phyloP scores from a whole-genome alignment of 2,329 filamentous ascomycete species.

The Byssoonygena ceratinophila region DNA sequence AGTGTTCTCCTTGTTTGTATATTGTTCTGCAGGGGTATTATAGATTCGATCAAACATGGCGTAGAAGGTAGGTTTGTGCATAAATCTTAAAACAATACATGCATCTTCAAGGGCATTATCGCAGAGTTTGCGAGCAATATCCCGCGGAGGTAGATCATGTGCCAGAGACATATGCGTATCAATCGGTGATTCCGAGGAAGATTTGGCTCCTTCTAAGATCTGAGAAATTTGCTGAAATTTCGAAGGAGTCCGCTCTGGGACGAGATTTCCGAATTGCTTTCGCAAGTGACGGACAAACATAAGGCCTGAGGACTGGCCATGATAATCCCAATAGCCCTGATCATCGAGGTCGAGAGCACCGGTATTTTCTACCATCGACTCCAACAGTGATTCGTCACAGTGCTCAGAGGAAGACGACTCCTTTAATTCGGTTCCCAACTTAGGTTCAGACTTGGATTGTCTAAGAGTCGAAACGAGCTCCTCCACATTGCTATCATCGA shows the following conservation, averaged over 20 bases:
- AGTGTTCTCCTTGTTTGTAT: conserved; percentile 53
- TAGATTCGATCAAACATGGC: conserved; percentile 68
- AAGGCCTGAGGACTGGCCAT: conserved; percentile 82
- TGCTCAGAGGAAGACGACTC: conserved; percentile 27
- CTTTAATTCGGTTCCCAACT: conserved; percentile 19
- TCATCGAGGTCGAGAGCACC: conserved; percentile 88
- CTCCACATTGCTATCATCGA: conserved; percentile 66
- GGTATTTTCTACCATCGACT: conserved; percentile 90
- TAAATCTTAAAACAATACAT: conserved; percentile 55
- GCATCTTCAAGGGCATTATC: conserved; percentile 53
- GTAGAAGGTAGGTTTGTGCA: conserved; percentile 75
- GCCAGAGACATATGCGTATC: conserved; percentile 44
- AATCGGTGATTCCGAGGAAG: conserved; percentile 54
- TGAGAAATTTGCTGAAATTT: conserved; percentile 43
- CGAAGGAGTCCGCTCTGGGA: conserved; percentile 45
- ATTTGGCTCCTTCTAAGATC: conserved; percentile 60
- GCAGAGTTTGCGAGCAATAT: conserved; percentile 48
- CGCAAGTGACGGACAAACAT: conserved; percentile 81
- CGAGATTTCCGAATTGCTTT: conserved; percentile 71
- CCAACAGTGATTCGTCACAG: conserved; percentile 61
- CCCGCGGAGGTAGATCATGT: conserved; percentile 58
- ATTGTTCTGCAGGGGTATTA: conserved; percentile 52
- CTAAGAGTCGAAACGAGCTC: conserved; percentile 37
- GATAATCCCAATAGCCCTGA: conserved; percentile 85
- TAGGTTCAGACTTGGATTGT: conserved; percentile 19